Evolutionary conservation across 441 rosid genomes (phyloP), one percentile per base, ranked within the genome.

Genomic region (Arabidopsis hybrid): DNA sequence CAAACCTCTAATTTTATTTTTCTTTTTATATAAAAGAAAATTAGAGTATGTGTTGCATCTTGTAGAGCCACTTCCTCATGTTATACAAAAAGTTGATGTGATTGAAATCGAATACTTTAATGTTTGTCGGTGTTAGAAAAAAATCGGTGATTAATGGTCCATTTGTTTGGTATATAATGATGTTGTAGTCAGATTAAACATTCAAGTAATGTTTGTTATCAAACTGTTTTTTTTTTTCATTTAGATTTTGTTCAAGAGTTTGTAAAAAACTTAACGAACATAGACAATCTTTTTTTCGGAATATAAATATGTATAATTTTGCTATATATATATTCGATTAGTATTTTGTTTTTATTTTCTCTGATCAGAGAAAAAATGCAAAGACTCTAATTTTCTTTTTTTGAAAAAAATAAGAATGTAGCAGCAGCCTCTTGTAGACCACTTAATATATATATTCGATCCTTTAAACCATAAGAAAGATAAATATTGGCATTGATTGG

Each of bases 1-100:
- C 34, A 38, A 73, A 51, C 36, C 51, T 49, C 49, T 73, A 56
- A 63, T 72, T 65, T 73, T 73, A 11, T 52, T 46, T 55, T 64
- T 14, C 21, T 14, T 59, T 57, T 36, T 7, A 3, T 7, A 11
- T n/a, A n/a, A 60, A 56, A 57, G 35, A 47, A 57, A 36, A 31
- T 65, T 57, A 65, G 64, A 46, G 51, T n/a, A 26, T 26, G 12
- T 18, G 50, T 59, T 46, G 64, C 59, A 35, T 56, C 11, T 14
- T 46, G 43, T 36, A 65, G 21, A 53, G 45, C 14, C 45, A 31
- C 11, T 52, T 34, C 29, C 26, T 11, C 29, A 26, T 26, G 14
- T n/a, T 21, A 39, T 21, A 52, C 50, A 10, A 12, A 43, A 8
- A 7, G 2, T 17, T 18, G 3, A 18, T 60, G 53, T 55, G 40